Base-by-base conservation (phyloP, 495 filamentous ascomycete species). In the Penicillium cataractarum region DNA sequence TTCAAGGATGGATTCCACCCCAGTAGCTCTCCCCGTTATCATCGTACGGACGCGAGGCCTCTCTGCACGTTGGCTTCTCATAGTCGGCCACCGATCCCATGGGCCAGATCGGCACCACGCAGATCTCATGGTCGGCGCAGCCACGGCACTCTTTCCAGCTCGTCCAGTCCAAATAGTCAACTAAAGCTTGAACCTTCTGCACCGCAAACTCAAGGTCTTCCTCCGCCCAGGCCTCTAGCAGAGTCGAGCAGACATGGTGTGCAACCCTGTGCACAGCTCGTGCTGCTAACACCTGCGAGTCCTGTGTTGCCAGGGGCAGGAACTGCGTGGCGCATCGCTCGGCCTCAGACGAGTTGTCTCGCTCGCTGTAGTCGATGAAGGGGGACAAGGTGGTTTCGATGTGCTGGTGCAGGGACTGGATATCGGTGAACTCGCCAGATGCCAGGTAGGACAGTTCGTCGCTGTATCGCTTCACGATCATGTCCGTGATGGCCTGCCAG, bases 51-150 rank as follows among this genome's bases (percentile, higher is more conserved):
- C 68, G 67, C 5, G 57, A 61, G 12, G 57, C 65, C 61, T 78
- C 76, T 46, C 64, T 68, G 59, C 85, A 88, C 44, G 73, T 71
- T 1, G 86, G 86, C 21, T 77, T 68, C 27, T 79, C 68, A 64
- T 86, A 81, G 60, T 88, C 85, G 21, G 83, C 76, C 0, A 75
- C 64, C 0, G 78, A 78, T 0, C 87, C 87, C 66, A 82, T 78
- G 0, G 87, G 88, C 86, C 87, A 90, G 69, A 90, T 86, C 0
- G 88, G 84, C 3, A 88, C 65, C n/a, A 87, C 80, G 72, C 87
- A 90, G n/a, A 87, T 76, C 70, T 90, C 84, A 58, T 86, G 81
- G 19, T 74, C 70, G 0, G 60, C 70, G 59, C 87, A 90, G 17
- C 73, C 74, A 5, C 75, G 73, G 58, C 87, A 89, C 50, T 84